Conservation (phyloP, 225 moss, liverwort and hornwort genomes). For the Rhytidiadelphus loreus region DNA sequence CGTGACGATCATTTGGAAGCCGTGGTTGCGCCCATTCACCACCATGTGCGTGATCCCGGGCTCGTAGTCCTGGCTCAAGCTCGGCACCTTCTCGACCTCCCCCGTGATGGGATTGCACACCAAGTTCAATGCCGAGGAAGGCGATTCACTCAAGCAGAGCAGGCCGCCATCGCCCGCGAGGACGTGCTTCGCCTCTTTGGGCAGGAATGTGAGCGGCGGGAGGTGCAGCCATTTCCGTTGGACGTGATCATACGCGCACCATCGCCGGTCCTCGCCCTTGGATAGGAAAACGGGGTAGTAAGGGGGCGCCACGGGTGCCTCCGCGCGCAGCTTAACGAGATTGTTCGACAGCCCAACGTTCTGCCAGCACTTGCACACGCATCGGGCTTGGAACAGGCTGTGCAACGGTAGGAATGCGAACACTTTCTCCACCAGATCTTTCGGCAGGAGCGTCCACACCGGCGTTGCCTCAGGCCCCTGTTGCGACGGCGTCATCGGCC, state of each 20-base stretch:
- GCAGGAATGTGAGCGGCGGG: slow-evolving; percentile 50
- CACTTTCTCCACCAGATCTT: slow-evolving; percentile 58
- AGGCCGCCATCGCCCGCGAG: slow-evolving; percentile 46
- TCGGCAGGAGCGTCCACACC: slow-evolving; percentile 49
- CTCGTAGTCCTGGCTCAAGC: slow-evolving; percentile 23
- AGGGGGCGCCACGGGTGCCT: slow-evolving; percentile 29
- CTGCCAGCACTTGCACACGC: slow-evolving; percentile 53
- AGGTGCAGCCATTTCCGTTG: slow-evolving; percentile 42
- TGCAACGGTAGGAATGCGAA: slow-evolving; percentile 52
- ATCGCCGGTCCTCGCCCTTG: slow-evolving; percentile 41
- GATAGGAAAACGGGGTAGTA: slow-evolving; percentile 54
- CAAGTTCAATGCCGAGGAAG: slow-evolving; percentile 13
- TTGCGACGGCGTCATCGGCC: not conserved
- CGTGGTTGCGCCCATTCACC: slow-evolving; percentile 25
- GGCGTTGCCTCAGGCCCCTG: slow-evolving; percentile 12
- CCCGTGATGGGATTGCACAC: slow-evolving; percentile 53
- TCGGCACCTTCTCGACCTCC: slow-evolving; percentile 23
- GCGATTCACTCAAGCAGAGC: slow-evolving; percentile 35
- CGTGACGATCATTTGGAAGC: slow-evolving; percentile 42
- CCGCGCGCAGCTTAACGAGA: slow-evolving; percentile 47
- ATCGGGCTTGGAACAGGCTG: slow-evolving; percentile 45
- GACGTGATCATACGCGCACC: slow-evolving; percentile 54
- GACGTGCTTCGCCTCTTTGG: slow-evolving; percentile 34
- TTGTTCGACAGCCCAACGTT: slow-evolving; percentile 38
- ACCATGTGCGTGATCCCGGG: slow-evolving; percentile 61